These are phyloP conservation scores for Rhododendron molle DNA, from an alignment of 148 eudicot genomes.

Conservation along the genomic window DNA sequence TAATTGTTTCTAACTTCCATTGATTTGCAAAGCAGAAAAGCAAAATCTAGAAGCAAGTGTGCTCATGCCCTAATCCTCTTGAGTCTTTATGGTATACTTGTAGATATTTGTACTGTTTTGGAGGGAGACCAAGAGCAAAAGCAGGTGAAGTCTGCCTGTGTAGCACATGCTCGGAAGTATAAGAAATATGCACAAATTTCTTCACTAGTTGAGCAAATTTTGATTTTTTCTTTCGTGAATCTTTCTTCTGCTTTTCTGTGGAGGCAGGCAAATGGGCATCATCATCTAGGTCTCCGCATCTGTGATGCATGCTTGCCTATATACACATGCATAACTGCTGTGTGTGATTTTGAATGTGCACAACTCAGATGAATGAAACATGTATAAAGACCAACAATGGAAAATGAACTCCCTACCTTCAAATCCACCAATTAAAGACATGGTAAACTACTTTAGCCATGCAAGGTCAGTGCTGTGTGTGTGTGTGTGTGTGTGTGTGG, in stretches of 20 bases:
- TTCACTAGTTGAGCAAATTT: background rate
- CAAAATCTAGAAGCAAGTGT: background rate
- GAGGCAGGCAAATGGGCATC: too few species aligned
- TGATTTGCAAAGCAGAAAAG: background rate
- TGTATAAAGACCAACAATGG: background rate
- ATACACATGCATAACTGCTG: background rate
- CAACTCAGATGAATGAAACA: constrained; percentile 1
- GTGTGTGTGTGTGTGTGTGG: too few species aligned
- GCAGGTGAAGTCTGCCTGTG: too few species aligned
- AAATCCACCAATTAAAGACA: background rate
- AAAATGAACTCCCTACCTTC: background rate
- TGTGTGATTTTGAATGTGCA: background rate
- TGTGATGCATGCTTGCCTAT: background rate
- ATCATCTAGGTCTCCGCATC: background rate
- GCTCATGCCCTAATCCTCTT: background rate
- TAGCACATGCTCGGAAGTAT: background rate
- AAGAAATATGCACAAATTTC: background rate
- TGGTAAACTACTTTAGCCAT: background rate
- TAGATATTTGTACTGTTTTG: background rate
- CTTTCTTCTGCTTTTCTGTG: background rate
- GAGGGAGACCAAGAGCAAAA: background rate
- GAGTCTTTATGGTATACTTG: background rate
- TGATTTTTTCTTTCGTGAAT: background rate
- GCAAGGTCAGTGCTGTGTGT: background rate
- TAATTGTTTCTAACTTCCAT: background rate